phyloP scores from a whole-genome alignment of 345 rosid genomes.

The Arabidopsis thaliana region TAIR10.1 NC_003074.8:3615501-3616000 shows the following conservation, averaged over 20 bases:
- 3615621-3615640: not conserved
- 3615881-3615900: slow-evolving; percentile 36
- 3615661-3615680: not conserved
- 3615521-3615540: not conserved
- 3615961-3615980: slow-evolving; percentile 54
- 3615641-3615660: not conserved
- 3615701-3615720: not conserved
- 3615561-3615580: not conserved
- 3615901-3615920: slow-evolving; percentile 27
- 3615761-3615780: not conserved
- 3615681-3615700: not conserved
- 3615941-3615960: slow-evolving; percentile 25
- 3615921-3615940: slow-evolving; percentile 26
- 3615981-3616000: slow-evolving; percentile 61
- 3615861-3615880: not conserved
- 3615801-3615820: no score
- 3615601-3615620: not conserved
- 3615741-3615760: not conserved
- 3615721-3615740: not conserved
- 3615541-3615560: not conserved
- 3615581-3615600: not conserved
- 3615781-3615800: no score
- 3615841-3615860: no score
- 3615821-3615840: no score
- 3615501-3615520: not conserved